Base-by-base conservation (phyloP, 164 flowering plant species). In the Liquidambar formosana region DNA sequence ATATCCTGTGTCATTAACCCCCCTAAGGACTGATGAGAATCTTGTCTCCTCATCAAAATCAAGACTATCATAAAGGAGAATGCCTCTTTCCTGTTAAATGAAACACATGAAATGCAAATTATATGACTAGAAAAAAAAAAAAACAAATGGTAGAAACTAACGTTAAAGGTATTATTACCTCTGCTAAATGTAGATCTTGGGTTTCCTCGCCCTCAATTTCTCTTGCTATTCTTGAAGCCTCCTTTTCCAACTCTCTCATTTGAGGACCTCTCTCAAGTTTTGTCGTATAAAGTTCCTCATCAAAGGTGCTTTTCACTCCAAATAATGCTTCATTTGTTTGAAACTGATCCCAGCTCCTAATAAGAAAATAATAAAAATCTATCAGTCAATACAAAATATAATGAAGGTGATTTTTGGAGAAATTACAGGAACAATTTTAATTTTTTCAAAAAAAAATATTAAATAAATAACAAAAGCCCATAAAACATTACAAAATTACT, bases 141-240 rank as follows among this genome's bases (percentile, higher is more conserved):
- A 28, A 4, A 56, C 62, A 67, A 9, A 28, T 61, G 41, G n/a
- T 18, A 51, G 12, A 64, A 71, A 75, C 28, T 54, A 19, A 69
- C 28, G n/a, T 51, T 1, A 43, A 69, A 22, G 10, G 58, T 23
- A 71, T 61, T 2, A 66, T 69, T 66, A 92, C 99, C 97, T 96
- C 99, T 61, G 97, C 97, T 72, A 92, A 73, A 82, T 96, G 99
- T 75, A 87, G 84, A 84, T 96, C 98, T 62, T 75, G 77, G 48
- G 99, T 96, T 5, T 85, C 97, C 84, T 96, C 97, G 22, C 94
- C 92, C 83, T 93, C 96, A 78, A 96, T 96, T 82, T 96, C 99
- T 80, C 90, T 88, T 1, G 99, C 99, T 75, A 93, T 84, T 75
- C 96, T 85, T 47, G 61, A 22, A 38, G 99, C 99, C 84, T 90